A percentile compares a stretch with the other conserved stretches of the same genome.
These are phyloP conservation scores for Verbascum thapsus DNA, from an alignment of 257 asterid genomes.

Conservation along the genomic window DNA sequence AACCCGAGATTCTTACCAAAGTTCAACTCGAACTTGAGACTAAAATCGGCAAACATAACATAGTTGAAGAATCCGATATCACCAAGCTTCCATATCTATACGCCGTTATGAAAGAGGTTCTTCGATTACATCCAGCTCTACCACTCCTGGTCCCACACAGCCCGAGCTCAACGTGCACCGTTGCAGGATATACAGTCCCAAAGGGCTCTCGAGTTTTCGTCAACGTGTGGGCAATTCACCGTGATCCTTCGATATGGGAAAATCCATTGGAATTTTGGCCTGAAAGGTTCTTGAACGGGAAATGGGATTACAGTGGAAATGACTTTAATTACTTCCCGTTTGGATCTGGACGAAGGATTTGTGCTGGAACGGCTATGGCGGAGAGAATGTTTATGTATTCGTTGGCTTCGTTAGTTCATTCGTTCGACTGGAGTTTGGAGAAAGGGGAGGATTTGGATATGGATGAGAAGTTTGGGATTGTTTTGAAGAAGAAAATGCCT, in stretches of 20 bases:
- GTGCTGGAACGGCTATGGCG: constrained; percentile 57
- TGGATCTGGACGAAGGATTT: constrained; percentile 62
- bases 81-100: constrained; percentile 53
- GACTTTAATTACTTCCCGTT: constrained; percentile 58
- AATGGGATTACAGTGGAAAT: constrained; percentile 53
- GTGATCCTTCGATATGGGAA: constrained; percentile 67
- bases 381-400: constrained; percentile 51
- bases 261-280: constrained; percentile 57
- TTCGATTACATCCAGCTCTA: constrained; percentile 66
- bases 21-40: constrained; percentile 51
- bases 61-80: constrained; percentile 62
- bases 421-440: constrained; percentile 70
- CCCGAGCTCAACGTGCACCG: constrained; percentile 49
- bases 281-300: constrained; percentile 51
- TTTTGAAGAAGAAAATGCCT: constrained; percentile 58
- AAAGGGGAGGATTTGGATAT: constrained; percentile 50
- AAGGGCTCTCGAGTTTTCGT: constrained; percentile 63
- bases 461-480: constrained; percentile 73
- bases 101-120: constrained; percentile 59
- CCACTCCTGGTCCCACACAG: constrained; percentile 75
- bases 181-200: constrained; percentile 59
- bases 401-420: constrained; percentile 63
- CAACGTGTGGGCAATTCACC: constrained; percentile 68
- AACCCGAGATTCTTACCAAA: constrained; percentile 45
- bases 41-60: constrained; percentile 49